These are phyloP conservation scores for Cyclostephanos tholiformis DNA, from an alignment of 108 stramenopile species.

Conservation along the genomic window DNA sequence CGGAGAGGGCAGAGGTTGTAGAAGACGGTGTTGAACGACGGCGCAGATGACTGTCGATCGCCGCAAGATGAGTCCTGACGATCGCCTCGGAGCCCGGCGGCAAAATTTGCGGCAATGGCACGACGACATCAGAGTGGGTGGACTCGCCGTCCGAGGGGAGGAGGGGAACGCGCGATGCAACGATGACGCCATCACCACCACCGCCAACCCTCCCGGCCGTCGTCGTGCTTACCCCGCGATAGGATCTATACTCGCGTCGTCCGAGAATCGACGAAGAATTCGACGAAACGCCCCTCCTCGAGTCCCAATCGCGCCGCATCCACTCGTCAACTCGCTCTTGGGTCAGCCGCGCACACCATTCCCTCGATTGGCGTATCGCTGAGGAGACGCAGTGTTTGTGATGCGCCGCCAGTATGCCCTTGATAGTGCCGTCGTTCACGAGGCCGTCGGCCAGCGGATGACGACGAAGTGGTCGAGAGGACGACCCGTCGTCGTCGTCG, in stretches of 20 bases:
- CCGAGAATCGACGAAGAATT: constrained; percentile 9
- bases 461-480: not conserved
- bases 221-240: not conserved
- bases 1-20: constrained; percentile 22
- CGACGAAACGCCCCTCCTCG: constrained; percentile 14
- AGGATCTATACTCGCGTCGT: constrained; percentile 19
- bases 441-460: not conserved
- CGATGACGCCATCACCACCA: not conserved
- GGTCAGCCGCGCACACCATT: not conserved
- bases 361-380: constrained; percentile 10
- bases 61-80: constrained; percentile 21
- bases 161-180: constrained; percentile 16
- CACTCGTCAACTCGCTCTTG: constrained; percentile 17
- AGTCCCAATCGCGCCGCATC: constrained; percentile 14
- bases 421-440: not conserved
- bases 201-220: too few relatives aligned
- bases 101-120: constrained; percentile 33
- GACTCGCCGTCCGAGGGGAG: not conserved
- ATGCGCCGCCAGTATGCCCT: constrained; percentile 20
- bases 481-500: not conserved
- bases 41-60: constrained; percentile 12
- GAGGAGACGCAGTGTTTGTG: constrained; percentile 23
- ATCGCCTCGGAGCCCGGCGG: constrained; percentile 7
- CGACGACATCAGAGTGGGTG: constrained; percentile 1
- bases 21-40: constrained; percentile 1